Conservation (phyloP, 129 eudicot genomes). For the Tagetes patula region DNA sequence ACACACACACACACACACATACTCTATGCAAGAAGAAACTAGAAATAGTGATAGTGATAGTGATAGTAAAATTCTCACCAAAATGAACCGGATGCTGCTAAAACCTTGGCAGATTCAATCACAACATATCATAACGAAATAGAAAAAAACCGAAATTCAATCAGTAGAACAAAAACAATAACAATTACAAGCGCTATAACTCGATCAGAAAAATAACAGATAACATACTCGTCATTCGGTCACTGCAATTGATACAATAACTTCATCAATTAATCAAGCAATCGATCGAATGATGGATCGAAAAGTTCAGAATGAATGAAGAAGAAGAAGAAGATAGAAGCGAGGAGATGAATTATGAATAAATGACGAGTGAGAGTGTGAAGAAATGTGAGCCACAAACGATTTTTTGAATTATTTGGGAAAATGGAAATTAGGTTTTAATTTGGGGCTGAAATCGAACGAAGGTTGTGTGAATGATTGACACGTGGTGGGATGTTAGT, state of each 20-base stretch:
- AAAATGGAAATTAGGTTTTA: conserved; percentile 16
- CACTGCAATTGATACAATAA: conserved; percentile 19
- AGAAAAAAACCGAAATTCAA: conserved; percentile 15
- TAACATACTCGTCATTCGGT: conserved; percentile 31
- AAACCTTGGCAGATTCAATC: conserved; percentile 38
- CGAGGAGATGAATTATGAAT: neutral
- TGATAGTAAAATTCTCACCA: conserved; percentile 56
- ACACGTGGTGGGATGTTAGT: conserved; percentile 53
- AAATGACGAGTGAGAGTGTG: neutral
- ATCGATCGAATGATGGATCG: neutral
- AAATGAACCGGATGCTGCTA: conserved; percentile 55
- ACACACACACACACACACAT: neutral
- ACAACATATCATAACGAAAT: neutral
- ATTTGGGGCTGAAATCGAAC: conserved; percentile 62
- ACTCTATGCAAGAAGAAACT: neutral
- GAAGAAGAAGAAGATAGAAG: neutral
- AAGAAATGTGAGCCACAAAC: conserved; percentile 64
- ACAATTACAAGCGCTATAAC: neutral
- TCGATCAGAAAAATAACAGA: neutral
- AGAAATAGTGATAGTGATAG: conserved; percentile 21
- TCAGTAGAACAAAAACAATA: neutral
- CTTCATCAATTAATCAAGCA: neutral
- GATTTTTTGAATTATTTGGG: conserved; percentile 23
- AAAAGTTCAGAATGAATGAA: neutral
- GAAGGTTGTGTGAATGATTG: conserved; percentile 29